Evolutionary conservation across 306 rosid species (phyloP).

Genomic region (Malus sylvestris): DNA sequence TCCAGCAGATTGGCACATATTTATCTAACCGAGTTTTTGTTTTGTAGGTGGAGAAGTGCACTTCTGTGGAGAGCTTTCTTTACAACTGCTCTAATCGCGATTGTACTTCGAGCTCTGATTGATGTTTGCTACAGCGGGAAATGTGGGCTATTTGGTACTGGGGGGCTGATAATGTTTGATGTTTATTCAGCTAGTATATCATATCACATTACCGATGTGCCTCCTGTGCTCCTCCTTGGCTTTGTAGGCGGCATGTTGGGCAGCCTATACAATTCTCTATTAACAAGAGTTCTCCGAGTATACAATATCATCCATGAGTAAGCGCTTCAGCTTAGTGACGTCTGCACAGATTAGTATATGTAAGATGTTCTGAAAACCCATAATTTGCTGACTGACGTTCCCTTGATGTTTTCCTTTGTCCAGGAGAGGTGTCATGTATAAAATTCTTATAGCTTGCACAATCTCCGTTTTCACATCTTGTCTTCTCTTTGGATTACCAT

Average conservation of each 20-base stretch:
- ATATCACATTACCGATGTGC: constrained; percentile 71
- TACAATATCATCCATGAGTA: constrained; percentile 75
- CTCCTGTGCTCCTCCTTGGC: constrained; percentile 66
- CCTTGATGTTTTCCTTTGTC: constrained; percentile 14
- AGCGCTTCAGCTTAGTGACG: constrained; percentile 23
- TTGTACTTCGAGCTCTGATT: constrained; percentile 76
- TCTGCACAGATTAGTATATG: background rate
- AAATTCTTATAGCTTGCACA: constrained; percentile 59
- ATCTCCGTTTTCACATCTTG: constrained; percentile 77
- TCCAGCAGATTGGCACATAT: background rate
- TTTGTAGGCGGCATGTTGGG: constrained; percentile 84
- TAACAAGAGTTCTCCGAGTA: constrained; percentile 61
- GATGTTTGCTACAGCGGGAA: constrained; percentile 76
- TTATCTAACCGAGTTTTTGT: constrained; percentile 1
- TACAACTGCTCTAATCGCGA: constrained; percentile 78
- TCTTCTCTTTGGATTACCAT: constrained; percentile 93
- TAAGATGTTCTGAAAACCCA: background rate
- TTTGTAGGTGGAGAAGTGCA: constrained; percentile 89
- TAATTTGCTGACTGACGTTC: constrained; percentile 16
- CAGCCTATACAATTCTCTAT: constrained; percentile 64
- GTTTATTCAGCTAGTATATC: constrained; percentile 59
- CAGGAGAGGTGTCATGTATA: constrained; percentile 72
- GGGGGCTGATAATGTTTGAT: constrained; percentile 93
- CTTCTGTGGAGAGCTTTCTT: constrained; percentile 98
- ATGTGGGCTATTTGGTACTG: constrained; percentile 92